Base-by-base conservation (phyloP, 148 eudicot genomes). In the Pharnaceum exiguum region DNA sequence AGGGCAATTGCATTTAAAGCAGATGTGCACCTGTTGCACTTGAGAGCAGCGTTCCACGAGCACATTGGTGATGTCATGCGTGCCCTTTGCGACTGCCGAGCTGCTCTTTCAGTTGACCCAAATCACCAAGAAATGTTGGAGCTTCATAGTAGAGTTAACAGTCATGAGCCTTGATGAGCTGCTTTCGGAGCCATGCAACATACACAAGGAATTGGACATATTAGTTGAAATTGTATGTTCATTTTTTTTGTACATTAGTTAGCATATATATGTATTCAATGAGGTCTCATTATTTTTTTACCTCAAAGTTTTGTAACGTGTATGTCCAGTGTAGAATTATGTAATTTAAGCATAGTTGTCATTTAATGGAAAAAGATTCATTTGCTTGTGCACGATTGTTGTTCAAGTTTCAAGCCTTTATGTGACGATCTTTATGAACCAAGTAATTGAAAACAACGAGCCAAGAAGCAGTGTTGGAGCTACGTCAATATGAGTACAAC, bases 71-170 rank as follows among this genome's bases (percentile, higher is more conserved):
- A 94, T 36, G 90, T 78, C 51, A 39, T 69, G 48, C 90, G 84
- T 16, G 88, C 99, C 10, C 68, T 94, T 26, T 73, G 83, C 24
- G 99, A 94, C 60, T 89, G 96, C 61, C 77, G 94, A 39, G 96
- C 95, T 18, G 96, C 96, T 29, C 95, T 94, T 49, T 94, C 89
- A 3, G 86, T 94, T n/a, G 99, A 94, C 56, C 96, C 96, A 0
- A 86, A 80, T 65, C 96, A 94, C 62, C 82, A 75, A 62, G 99
- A 94, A 57, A 89, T 88, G 78, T 70, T 86, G 19, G 96, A 94
- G 74, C 95, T 94, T 62, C 89, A 79, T 22, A 80, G 83, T 59
- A 81, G 96, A 32, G 94, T 89, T 5, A 76, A 89, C 75, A 79
- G 73, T 71, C 96, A 77, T 38, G 94, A 85, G 57, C 90, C 90